Base-by-base conservation (phyloP, 192 early-diverging fungal genomes). In the Rhizophagus prolifer region DNA sequence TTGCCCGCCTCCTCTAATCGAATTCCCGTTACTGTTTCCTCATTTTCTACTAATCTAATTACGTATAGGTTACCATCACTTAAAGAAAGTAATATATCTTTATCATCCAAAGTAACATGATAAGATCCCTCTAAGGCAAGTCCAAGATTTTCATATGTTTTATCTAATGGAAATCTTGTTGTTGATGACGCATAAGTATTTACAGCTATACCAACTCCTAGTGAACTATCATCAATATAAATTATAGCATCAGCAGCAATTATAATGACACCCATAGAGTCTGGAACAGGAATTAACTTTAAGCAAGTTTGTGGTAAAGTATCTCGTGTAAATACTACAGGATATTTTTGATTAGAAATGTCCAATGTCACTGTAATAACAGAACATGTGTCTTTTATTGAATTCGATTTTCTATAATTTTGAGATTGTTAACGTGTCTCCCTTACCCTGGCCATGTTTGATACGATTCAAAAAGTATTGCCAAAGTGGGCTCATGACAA, bases 401-500 rank as follows among this genome's bases (percentile, higher is more conserved):
- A 83, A 13, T 86, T 86, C 25, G 92, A 76, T 44, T 92, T 90
- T 3, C 91, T 92, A 80, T 36, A 7, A 54, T 54, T 54, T 54
- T 0, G 50, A 6, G 5, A 47, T 19, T 13, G 47, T 54, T 21
- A 54, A 9, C 4, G 47, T 38, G n/a, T n/a, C n/a, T n/a, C n/a
- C n/a, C n/a, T 72, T 90, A 91, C 85, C 95, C 95, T 3, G 95
- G 88, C 96, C 96, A 97, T 26, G 93, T 94, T 58, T 92, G 90
- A 59, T 86, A 81, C 23, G 94, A 84, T 81, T 97, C 93, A 80
- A 94, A 97, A 72, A 99, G 83, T 76, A 99, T 93, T 0, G 95
- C 96, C 34, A 99, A 86, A 9, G 95, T 97, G 6, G 97, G 97
- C 79, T 96, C 95, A 61, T 94, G 87, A 67, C 95, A 99, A 36